Base-by-base conservation (phyloP, 2,329 filamentous ascomycete genomes). In the Aspergillus thermomutatus region DNA sequence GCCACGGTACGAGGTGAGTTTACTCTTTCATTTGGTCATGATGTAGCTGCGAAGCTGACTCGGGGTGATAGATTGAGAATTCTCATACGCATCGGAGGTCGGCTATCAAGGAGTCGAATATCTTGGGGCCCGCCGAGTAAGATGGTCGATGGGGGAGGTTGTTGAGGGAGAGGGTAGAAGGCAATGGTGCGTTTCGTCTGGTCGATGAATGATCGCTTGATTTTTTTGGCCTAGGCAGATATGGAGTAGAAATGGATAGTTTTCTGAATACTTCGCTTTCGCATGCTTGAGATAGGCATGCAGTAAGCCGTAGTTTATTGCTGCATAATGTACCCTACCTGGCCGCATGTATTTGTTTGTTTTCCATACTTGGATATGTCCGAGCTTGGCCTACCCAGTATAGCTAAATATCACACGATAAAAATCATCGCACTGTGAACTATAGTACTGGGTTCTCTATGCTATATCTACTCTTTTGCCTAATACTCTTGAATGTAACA, bases 1-100 rank as follows among this genome's bases (percentile, higher is more conserved):
- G 50, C 73, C 75, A 11, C 68, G 72, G 31, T 78, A 78, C 53
- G 71, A 76, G 67, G 75, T 76, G 56, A 9, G 58, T 55, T 26
- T 46, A n/a, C 19, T 47, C 11, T 7, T 26, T 7, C 5, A 7
- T n/a, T 17, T 6, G 17, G 19, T 31, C 54, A 31, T 49, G 46
- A 54, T 55, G 46, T 50, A 49, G 46, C 25, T 56, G 53, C 48
- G 49, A 26, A 23, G 21, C 50, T 58, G 14, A 54, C 50, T 43
- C 14, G 43, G 11, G 43, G 43, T 27, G 19, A 6, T 47, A 69
- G 68, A 64, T 70, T 54, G 66, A 69, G 49, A 70, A 70, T 48
- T 56, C 52, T 41, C 59, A 63, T 17, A 70, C 67, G 37, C 62
- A 57, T 37, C 68, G 68, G 62, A 60, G 57, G 43, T 69, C 68